phyloP scores from a whole-genome alignment of 257 asterid genomes.

The Coffea canephora region DNA sequence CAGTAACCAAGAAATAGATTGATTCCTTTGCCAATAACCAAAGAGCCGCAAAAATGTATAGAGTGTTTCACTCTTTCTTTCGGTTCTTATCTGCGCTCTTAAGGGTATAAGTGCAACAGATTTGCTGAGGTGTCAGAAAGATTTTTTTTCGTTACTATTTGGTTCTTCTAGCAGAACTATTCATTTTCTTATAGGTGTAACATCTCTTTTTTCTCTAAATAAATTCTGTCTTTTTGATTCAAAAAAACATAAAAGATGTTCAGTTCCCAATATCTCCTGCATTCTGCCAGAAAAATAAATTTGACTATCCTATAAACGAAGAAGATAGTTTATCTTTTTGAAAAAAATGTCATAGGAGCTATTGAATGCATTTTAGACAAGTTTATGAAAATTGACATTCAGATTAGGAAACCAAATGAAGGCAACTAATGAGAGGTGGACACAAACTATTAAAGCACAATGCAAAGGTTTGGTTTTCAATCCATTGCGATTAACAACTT shows the following conservation, averaged over 20 bases:
- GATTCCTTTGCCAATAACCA: not conserved
- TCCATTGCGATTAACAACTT: not conserved
- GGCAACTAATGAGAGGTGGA: not conserved
- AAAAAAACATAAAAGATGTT: not conserved
- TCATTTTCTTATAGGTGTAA: not conserved
- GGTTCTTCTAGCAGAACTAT: not conserved
- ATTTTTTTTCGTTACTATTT: not conserved
- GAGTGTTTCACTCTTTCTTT: not conserved
- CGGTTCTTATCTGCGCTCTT: not conserved
- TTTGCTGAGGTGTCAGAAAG: not conserved
- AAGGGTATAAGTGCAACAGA: not conserved
- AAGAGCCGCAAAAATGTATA: not conserved
- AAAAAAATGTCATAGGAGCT: too few species aligned
- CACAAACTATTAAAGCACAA: not conserved
- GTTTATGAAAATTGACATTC: not conserved
- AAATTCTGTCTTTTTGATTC: not conserved
- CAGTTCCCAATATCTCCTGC: not conserved
- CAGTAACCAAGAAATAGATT: not conserved
- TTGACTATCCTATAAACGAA: not conserved
- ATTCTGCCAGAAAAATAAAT: not conserved
- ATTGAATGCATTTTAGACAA: not conserved
- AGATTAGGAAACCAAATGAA: not conserved
- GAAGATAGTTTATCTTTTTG: not conserved
- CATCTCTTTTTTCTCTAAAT: not conserved
- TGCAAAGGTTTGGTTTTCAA: not conserved